A percentile compares a stretch with the other conserved stretches of the same genome.
phyloP scores from a whole-genome alignment of 2,329 filamentous ascomycete genomes.

The Neoarthrinium moseri region DNA sequence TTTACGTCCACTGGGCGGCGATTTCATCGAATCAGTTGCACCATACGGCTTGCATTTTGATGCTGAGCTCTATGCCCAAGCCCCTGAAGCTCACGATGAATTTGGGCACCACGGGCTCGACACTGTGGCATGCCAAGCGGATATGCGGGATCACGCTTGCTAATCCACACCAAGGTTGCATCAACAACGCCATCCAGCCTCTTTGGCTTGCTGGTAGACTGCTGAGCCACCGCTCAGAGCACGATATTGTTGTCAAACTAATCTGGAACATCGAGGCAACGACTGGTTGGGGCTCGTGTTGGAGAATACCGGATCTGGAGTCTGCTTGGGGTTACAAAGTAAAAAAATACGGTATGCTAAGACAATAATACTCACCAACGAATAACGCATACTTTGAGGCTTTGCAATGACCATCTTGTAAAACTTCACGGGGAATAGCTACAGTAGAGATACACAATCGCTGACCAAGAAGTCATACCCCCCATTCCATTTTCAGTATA shows the following conservation, averaged over 20 bases:
- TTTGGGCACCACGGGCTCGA: constrained; percentile 31
- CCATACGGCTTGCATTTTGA: constrained; percentile 52
- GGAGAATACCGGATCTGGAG: constrained; percentile 53
- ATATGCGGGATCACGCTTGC: constrained; percentile 56
- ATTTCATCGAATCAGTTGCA: constrained; percentile 58
- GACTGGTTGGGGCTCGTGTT: constrained; percentile 53
- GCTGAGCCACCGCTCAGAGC: constrained; percentile 48
- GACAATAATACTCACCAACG: no score
- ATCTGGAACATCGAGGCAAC: constrained; percentile 49
- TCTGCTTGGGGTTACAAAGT: constrained; percentile 37
- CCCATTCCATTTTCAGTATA: constrained; percentile 26
- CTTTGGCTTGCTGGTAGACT: constrained; percentile 55
- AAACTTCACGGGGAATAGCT: no score
- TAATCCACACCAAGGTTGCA: constrained; percentile 53
- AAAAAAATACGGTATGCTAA: background rate
- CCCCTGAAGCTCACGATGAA: constrained; percentile 13
- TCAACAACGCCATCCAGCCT: constrained; percentile 58
- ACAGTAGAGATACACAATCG: no score
- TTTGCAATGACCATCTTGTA: no score
- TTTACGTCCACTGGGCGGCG: constrained; percentile 52
- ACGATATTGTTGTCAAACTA: constrained; percentile 36
- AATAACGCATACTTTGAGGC: no score
- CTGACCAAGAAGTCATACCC: no score
- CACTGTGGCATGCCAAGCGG: constrained; percentile 53
- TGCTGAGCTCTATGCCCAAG: constrained; percentile 43